Percentiles rank a stretch among this genome's conserved stretches.
Evolutionary conservation across 106 monocot genomes (phyloP).

Genomic region (Dioscorea zingiberensis): DNA sequence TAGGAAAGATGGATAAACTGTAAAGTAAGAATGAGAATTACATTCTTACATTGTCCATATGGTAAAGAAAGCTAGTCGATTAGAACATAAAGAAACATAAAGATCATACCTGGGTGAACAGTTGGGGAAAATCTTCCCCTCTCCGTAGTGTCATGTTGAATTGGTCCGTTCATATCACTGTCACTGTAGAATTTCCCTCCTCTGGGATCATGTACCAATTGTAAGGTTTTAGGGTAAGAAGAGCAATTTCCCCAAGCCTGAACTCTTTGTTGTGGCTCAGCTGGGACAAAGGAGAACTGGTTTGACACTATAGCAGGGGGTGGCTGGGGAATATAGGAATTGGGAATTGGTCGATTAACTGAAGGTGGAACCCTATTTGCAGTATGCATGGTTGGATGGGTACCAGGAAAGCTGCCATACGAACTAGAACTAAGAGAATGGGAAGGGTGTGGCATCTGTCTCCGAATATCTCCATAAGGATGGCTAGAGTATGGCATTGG

Average conservation of each 20-base stretch:
- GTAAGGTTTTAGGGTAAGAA: constrained; percentile 30
- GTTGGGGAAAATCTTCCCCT: constrained; percentile 35
- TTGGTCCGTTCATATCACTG: constrained; percentile 18
- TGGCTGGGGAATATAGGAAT: constrained; percentile 57
- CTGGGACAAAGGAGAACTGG: constrained; percentile 69
- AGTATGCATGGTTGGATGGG: constrained; percentile 24
- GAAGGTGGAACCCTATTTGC: constrained; percentile 25
- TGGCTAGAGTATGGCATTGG: constrained; percentile 25
- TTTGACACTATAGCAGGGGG: constrained; percentile 61
- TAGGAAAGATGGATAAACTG: too few species aligned
- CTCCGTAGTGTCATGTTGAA: constrained; percentile 41
- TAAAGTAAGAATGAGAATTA: too few species aligned
- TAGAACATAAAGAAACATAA: background rate
- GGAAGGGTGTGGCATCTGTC: constrained; percentile 31
- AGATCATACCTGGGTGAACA: constrained; percentile 31
- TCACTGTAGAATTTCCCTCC: constrained; percentile 29
- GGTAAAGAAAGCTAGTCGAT: background rate
- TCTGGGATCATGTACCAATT: constrained; percentile 29
- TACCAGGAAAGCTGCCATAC: constrained; percentile 14
- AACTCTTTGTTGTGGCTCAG: constrained; percentile 38
- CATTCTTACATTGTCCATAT: too few species aligned
- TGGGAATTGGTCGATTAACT: constrained; percentile 14
- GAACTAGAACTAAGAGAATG: constrained; percentile 37
- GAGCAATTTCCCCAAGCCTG: constrained; percentile 33
- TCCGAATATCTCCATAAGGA: constrained; percentile 35